phyloP scores from a whole-genome alignment of 495 filamentous ascomycete species.

The Xylaria bambusicola region DNA sequence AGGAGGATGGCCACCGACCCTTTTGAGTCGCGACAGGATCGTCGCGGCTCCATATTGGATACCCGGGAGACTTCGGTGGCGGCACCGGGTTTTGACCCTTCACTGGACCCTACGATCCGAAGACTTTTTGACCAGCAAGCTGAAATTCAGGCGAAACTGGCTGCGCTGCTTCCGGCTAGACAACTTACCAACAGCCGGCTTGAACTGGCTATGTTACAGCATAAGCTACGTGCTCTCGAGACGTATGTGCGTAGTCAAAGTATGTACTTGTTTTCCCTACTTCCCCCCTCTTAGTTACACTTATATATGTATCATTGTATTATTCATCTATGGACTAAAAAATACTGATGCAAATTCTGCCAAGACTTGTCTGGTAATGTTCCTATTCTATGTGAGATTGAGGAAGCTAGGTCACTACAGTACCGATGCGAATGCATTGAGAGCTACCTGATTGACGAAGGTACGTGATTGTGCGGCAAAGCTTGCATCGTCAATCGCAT shows the following conservation, averaged over 20 bases:
- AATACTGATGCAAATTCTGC: constrained; percentile 4
- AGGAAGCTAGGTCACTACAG: constrained; percentile 50
- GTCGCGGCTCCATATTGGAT: constrained; percentile 34
- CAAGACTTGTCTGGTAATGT: constrained; percentile 47
- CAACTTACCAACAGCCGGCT: constrained; percentile 45
- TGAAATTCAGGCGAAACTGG: constrained; percentile 52
- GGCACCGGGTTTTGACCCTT: constrained; percentile 38
- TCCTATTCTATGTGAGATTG: constrained; percentile 47
- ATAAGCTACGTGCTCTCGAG: constrained; percentile 47
- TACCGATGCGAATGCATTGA: constrained; percentile 55
- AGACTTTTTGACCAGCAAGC: constrained; percentile 50
- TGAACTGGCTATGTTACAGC: constrained; percentile 50
- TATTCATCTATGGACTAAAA: not conserved
- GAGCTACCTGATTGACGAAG: constrained; percentile 48
- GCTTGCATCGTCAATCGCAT: constrained; percentile 8
- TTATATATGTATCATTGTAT: not conserved
- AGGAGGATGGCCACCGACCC: constrained; percentile 32
- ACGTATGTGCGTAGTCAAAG: constrained; percentile 46
- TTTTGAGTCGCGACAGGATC: constrained; percentile 35
- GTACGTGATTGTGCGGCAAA: constrained; percentile 37
- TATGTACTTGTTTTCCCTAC: constrained; percentile 32
- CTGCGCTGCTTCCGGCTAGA: constrained; percentile 46
- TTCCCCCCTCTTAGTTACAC: constrained; percentile 5
- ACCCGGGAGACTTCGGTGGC: constrained; percentile 32
- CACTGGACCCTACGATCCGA: constrained; percentile 48